Conservation (phyloP, 805 yeast species). For the Jamesozyma gamospora region DNA sequence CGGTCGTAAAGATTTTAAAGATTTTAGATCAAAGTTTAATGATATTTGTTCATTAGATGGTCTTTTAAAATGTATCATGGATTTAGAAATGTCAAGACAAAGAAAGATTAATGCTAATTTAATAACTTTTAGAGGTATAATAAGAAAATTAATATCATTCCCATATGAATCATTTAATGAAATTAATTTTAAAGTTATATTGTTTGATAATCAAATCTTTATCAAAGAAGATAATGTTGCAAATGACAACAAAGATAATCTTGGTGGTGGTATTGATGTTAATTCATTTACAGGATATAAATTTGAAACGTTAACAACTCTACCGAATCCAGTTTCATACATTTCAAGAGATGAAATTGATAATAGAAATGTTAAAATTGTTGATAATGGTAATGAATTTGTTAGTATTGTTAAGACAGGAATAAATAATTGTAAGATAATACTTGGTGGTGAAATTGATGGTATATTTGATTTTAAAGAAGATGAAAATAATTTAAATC, state of each 20-base stretch:
- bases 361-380: conserved; percentile 45
- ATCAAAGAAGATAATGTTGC: conserved; percentile 37
- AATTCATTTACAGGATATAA: conserved; percentile 65
- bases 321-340: conserved; percentile 65
- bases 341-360: conserved; percentile 60
- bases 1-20: conserved; percentile 55
- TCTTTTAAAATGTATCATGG: conserved; percentile 43
- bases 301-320: conserved; percentile 71
- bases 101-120: conserved; percentile 47
- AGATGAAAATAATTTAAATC: conserved; percentile 42
- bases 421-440: conserved; percentile 57
- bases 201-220: conserved; percentile 68
- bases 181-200: conserved; percentile 50
- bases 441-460: conserved; percentile 92
- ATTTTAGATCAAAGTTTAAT: conserved; percentile 33
- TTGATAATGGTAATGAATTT: conserved; percentile 68
- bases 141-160: conserved; percentile 48
- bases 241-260: background rate
- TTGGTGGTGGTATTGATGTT: conserved; percentile 21
- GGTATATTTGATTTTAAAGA: conserved; percentile 71
- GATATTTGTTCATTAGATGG: conserved; percentile 37
- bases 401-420: conserved; percentile 74
- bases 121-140: conserved; percentile 79
- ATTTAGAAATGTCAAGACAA: conserved; percentile 39
- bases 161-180: conserved; percentile 43